These are phyloP conservation scores for Seiridium cupressi DNA, from an alignment of 2,329 filamentous ascomycete species.

Conservation along the genomic window DNA sequence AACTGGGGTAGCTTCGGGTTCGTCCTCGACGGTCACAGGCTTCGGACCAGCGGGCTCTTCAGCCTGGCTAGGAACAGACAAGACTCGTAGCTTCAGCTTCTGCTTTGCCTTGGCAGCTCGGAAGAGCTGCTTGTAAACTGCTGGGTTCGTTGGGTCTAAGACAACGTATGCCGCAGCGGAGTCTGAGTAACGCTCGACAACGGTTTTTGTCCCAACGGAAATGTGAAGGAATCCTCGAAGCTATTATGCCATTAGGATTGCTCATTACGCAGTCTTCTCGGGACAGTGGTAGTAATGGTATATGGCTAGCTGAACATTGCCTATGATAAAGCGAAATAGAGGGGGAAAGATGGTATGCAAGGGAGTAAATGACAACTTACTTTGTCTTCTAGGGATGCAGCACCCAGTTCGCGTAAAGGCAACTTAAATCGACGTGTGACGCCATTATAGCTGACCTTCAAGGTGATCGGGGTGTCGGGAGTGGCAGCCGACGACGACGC, in stretches of 20 bases:
- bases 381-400: constrained; percentile 74
- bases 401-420: constrained; percentile 78
- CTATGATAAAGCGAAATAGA: too few species aligned
- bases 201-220: constrained; percentile 56
- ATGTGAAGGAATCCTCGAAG: constrained; percentile 69
- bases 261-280: not conserved
- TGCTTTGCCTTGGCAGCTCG: constrained; percentile 96
- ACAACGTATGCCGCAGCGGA: constrained; percentile 78
- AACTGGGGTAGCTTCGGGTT: constrained; percentile 30
- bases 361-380: constrained; percentile 53
- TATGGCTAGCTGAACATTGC: too few species aligned
- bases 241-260: constrained; percentile 39
- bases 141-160: constrained; percentile 72
- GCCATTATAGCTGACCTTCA: constrained; percentile 82
- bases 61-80: constrained; percentile 21
- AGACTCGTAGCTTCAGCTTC: constrained; percentile 84
- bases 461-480: constrained; percentile 73
- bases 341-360: not conserved
- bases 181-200: constrained; percentile 93
- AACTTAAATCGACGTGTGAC: constrained; percentile 82
- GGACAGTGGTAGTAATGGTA: not conserved
- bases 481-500: constrained; percentile 31
- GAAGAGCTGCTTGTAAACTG: constrained; percentile 95
- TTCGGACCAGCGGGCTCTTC: constrained; percentile 34
- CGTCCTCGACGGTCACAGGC: constrained; percentile 51